phyloP scores from a whole-genome alignment of 1,139 yeast species.

The Protomyces macrosporus region DNA sequence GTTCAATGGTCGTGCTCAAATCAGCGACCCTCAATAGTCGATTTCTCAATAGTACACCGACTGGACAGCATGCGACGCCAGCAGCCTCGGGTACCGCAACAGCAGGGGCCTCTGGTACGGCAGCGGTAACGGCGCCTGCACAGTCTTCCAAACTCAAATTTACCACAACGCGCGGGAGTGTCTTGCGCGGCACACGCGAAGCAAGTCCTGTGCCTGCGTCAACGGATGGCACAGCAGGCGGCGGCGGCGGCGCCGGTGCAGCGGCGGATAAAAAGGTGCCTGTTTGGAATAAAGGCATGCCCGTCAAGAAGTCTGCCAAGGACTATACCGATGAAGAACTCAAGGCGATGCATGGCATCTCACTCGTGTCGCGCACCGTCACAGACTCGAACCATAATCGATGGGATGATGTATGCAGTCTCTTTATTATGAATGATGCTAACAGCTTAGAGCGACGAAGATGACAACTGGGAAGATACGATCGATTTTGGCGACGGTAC shows the following conservation, averaged over 20 bases:
- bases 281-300: slow-evolving; percentile 22
- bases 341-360: slow-evolving; percentile 27
- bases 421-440: neutral
- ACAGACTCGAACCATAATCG: slow-evolving; percentile 17
- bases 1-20: slow-evolving; percentile 4
- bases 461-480: slow-evolving; percentile 36
- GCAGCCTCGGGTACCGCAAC: slow-evolving; percentile 1
- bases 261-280: slow-evolving; percentile 13
- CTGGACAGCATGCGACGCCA: neutral
- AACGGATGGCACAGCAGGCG: neutral
- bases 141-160: slow-evolving; percentile 14
- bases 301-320: slow-evolving; percentile 10
- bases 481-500: slow-evolving; percentile 36
- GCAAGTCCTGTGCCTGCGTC: neutral
- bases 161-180: slow-evolving; percentile 14
- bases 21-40: slow-evolving; percentile 17
- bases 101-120: neutral
- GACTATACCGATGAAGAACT: slow-evolving; percentile 26
- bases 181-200: slow-evolving; percentile 1
- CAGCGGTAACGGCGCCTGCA: neutral
- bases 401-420: slow-evolving; percentile 26
- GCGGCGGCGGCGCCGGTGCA: neutral
- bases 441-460: slow-evolving; percentile 37
- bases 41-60: slow-evolving; percentile 5
- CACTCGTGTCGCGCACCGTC: slow-evolving; percentile 15